A percentile compares a stretch with the other conserved stretches of the same genome.
phyloP scores from a whole-genome alignment of 345 rosid species.

The Moricandia moricandioides region DNA sequence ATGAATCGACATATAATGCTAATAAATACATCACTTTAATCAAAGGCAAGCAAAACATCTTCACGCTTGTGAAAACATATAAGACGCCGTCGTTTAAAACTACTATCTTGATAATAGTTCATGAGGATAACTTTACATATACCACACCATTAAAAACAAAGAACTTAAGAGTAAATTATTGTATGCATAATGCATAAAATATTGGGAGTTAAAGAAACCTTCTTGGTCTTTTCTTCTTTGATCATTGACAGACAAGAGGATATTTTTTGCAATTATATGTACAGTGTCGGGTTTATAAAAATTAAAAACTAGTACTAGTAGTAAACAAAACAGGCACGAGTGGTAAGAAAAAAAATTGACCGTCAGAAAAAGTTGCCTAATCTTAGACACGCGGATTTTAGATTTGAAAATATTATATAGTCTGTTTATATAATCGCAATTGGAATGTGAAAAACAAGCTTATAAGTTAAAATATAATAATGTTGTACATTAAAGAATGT shows the following conservation, averaged over 20 bases:
- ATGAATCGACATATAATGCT: not conserved
- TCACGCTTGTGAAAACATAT: not conserved
- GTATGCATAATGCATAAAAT: not conserved
- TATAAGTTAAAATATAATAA: not conserved
- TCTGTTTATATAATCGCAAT: slow-evolving; percentile 3
- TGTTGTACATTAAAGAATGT: not conserved
- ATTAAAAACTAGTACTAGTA: not conserved
- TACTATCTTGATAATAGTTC: not conserved
- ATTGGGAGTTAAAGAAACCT: not conserved
- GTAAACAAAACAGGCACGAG: not conserved
- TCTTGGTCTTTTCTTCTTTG: not conserved
- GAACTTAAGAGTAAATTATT: not conserved
- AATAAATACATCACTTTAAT: not conserved
- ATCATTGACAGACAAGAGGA: not conserved
- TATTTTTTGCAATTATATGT: slow-evolving; percentile 3
- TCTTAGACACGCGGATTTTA: slow-evolving; percentile 3
- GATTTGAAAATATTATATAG: slow-evolving; percentile 5
- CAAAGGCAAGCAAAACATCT: not conserved
- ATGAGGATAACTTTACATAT: not conserved
- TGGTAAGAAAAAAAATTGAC: not conserved
- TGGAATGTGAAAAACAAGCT: slow-evolving; percentile 29
- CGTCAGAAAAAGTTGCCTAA: slow-evolving; percentile 10
- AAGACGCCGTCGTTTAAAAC: not conserved
- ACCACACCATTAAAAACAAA: not conserved
- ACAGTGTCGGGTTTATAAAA: not conserved